Evolutionary conservation across 1,284 basidiomycete species (phyloP), one percentile per base, ranked within the genome.

Genomic region (Abortiporus biennis): DNA sequence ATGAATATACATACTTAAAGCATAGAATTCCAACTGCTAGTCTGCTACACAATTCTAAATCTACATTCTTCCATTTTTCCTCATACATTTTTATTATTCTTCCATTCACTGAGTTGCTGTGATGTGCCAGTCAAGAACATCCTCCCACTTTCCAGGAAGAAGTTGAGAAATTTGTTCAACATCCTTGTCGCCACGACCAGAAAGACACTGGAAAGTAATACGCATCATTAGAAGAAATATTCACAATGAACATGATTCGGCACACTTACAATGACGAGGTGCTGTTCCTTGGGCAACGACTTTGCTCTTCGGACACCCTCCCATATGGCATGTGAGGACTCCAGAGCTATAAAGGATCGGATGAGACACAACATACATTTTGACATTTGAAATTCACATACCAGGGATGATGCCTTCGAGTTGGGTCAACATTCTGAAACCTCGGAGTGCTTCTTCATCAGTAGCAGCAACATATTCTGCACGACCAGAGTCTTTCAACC

Each of bases 341-440:
- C 96, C 45, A 99, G 71, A 17, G 96, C 92, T 87, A 44, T 12
- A 35, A 25, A 27, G 44, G 41, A 24, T 22, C 40, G 22, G 24
- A 21, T 43, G 39, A 38, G 43, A 27, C 32, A 27, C 25, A 25
- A 38, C 27, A 34, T 9, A 13, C 29, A 40, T n/a, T 9, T 21
- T 3, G 24, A 19, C n/a, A 20, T 23, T 20, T 3, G 17, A 32
- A n/a, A n/a, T n/a, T n/a, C n/a, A 65, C 76, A 48, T 46, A 87
- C 85, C 90, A 22, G 95, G 96, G 57, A 99, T 98, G 59, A 99
- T 99, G 24, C 96, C 96, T 68, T 99, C 96, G 19, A 83, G 65
- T 64, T 99, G 89, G 0, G 92, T 96, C 55, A 85, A 76, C 65
- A 92, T 73, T 51, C 92, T 76, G 78, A 99, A 99, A 0, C 92